Evolutionary conservation across 2,329 filamentous ascomycete genomes (phyloP).

Genomic region (Diatrype stigma): DNA sequence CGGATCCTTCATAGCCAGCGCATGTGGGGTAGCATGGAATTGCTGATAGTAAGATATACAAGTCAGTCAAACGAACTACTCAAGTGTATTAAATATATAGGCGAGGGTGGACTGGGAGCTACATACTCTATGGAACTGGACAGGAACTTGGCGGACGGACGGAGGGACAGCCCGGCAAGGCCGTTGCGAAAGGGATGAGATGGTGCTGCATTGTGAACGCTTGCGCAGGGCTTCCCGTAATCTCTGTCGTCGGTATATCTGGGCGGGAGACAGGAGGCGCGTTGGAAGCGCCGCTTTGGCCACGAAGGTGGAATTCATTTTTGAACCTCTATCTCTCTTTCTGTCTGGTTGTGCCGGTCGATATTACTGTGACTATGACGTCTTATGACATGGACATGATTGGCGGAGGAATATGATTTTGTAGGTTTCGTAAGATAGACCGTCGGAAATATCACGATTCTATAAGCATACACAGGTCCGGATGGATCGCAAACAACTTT

Average conservation of each 20-base stretch:
- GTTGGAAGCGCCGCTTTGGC: conserved; percentile 43
- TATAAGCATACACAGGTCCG: too few relatives aligned
- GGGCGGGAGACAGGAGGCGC: conserved; percentile 41
- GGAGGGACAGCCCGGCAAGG: conserved; percentile 9
- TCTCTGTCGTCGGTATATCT: conserved; percentile 35
- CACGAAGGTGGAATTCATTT: conserved; percentile 46
- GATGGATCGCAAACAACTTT: too few relatives aligned
- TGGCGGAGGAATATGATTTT: too few relatives aligned
- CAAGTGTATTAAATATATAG: neutral
- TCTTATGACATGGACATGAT: neutral
- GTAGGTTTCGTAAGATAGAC: too few relatives aligned
- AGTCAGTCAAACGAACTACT: neutral
- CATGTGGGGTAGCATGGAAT: conserved; percentile 57
- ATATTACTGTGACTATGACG: neutral
- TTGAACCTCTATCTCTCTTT: conserved; percentile 13
- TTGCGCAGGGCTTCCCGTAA: conserved; percentile 37
- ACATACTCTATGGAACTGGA: conserved; percentile 17
- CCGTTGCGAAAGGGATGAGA: conserved; percentile 19
- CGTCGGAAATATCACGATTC: too few relatives aligned
- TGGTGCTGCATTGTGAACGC: conserved; percentile 20
- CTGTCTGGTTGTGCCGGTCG: neutral
- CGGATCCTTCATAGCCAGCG: conserved; percentile 65
- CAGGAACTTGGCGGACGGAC: conserved; percentile 6
- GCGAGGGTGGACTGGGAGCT: neutral
- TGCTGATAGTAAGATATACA: conserved; percentile 27